These are phyloP conservation scores for Trichoderma breve DNA, from an alignment of 2,329 filamentous ascomycete species.

Conservation along the genomic window DNA sequence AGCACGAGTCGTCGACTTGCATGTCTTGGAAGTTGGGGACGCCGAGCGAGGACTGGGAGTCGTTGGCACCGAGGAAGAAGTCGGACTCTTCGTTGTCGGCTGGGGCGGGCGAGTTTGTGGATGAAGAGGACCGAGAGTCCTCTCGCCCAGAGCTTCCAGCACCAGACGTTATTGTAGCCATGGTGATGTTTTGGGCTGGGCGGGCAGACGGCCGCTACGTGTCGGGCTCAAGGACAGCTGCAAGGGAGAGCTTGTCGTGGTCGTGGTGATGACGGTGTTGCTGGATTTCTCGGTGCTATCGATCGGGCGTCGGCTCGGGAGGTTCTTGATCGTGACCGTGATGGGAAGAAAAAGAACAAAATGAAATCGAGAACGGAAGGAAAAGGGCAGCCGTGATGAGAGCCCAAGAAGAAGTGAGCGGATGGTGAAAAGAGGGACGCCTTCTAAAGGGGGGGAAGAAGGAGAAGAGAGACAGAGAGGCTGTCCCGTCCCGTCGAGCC, in stretches of 20 bases:
- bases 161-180: constrained; percentile 13
- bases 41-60: constrained; percentile 88
- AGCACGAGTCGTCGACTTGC: constrained; percentile 65
- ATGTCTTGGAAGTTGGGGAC: constrained; percentile 74
- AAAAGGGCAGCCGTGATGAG: not conserved
- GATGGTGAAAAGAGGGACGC: constrained; percentile 3
- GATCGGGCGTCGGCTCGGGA: not conserved
- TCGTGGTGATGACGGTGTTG: not conserved
- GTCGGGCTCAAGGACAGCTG: not conserved
- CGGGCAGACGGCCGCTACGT: constrained; percentile 7
- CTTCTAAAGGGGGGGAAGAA: not conserved
- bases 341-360: not conserved
- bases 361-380: not conserved
- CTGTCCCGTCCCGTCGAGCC: not conserved
- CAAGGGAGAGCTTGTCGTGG: constrained; percentile 3
- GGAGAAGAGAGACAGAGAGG: not conserved
- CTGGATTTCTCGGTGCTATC: not conserved
- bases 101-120: constrained; percentile 71
- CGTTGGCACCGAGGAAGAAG: constrained; percentile 84
- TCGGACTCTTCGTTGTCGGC: constrained; percentile 89
- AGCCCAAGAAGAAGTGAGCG: not conserved
- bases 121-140: constrained; percentile 61
- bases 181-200: constrained; percentile 5
- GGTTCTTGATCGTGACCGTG: not conserved
- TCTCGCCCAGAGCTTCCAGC: constrained; percentile 40